A percentile compares a stretch with the other conserved stretches of the same genome.
These are phyloP conservation scores for Pseudogymnoascus pannorum DNA, from an alignment of 2,329 filamentous ascomycete genomes.

Conservation along the genomic window DNA sequence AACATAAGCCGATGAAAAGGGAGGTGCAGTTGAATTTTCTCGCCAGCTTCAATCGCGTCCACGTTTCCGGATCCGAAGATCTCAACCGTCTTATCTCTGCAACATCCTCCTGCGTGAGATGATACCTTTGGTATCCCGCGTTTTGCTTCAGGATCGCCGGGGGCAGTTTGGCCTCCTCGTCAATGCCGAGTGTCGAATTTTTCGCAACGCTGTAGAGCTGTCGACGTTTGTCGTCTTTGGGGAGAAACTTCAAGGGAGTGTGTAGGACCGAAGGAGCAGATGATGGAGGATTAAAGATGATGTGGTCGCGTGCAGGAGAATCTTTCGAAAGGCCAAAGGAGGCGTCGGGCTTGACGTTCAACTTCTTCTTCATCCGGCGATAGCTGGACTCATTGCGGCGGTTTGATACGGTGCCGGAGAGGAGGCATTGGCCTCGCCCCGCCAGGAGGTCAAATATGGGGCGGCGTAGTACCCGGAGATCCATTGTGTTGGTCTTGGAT, in stretches of 20 bases:
- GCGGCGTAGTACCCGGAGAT: slow-evolving; percentile 24
- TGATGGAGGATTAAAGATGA: slow-evolving; percentile 52
- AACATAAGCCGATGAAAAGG: slow-evolving; percentile 52
- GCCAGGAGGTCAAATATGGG: slow-evolving; percentile 24
- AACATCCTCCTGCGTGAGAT: slow-evolving; percentile 49
- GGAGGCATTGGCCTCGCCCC: slow-evolving; percentile 21
- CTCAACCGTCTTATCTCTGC: slow-evolving; percentile 53
- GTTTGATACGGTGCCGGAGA: slow-evolving; percentile 22
- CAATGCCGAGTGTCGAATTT: slow-evolving; percentile 15
- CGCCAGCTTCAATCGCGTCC: slow-evolving; percentile 48
- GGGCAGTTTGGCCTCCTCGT: slow-evolving; percentile 19
- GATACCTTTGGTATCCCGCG: slow-evolving; percentile 31
- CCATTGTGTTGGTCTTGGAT: slow-evolving; percentile 21
- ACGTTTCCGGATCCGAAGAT: slow-evolving; percentile 43
- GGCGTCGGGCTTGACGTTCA: slow-evolving; percentile 51
- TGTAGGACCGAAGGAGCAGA: slow-evolving; percentile 50
- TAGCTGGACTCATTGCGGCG: slow-evolving; percentile 29
- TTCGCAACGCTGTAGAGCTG: slow-evolving; percentile 22
- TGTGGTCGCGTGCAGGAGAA: slow-evolving; percentile 34
- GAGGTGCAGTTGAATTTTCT: slow-evolving; percentile 48
- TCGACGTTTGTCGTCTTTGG: slow-evolving; percentile 34
- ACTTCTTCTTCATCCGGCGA: slow-evolving; percentile 27
- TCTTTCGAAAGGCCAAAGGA: slow-evolving; percentile 42
- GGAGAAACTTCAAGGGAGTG: slow-evolving; percentile 61
- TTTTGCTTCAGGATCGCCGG: slow-evolving; percentile 19